Conservation (phyloP, 106 monocot species). For the Alisma plantagoaquatica region DNA sequence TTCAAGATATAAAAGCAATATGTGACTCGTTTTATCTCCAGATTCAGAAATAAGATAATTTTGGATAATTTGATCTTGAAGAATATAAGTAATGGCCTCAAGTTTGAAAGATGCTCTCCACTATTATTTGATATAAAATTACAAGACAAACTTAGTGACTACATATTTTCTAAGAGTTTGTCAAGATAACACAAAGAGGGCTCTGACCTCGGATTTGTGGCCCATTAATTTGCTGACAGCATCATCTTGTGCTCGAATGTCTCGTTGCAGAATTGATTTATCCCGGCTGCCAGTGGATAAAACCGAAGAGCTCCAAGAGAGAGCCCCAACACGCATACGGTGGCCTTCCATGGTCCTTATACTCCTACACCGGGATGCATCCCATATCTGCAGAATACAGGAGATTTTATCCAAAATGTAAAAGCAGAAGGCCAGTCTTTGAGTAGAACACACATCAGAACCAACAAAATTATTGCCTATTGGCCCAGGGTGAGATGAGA, state of each 20-base stretch:
- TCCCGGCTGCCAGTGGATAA: conserved; percentile 97
- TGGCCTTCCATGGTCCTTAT: conserved; percentile 94
- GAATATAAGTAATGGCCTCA: not conserved
- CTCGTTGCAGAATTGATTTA: conserved; percentile 80
- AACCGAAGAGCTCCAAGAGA: conserved; percentile 87
- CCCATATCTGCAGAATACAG: conserved; percentile 95
- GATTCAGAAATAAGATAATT: not conserved
- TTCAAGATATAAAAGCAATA: not conserved
- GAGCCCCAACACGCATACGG: conserved; percentile 69
- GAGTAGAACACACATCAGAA: not conserved
- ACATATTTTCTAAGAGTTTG: too few relatives aligned
- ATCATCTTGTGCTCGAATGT: conserved; percentile 93
- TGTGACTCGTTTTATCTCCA: too few relatives aligned
- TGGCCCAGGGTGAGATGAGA: too few relatives aligned
- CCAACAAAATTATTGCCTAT: too few relatives aligned
- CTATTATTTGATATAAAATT: too few relatives aligned
- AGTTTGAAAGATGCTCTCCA: too few relatives aligned
- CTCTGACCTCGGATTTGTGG: conserved; percentile 93
- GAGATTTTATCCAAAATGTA: too few relatives aligned
- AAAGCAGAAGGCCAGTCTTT: too few relatives aligned
- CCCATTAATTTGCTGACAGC: conserved; percentile 72
- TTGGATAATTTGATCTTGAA: not conserved
- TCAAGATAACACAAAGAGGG: not conserved
- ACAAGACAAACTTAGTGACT: too few relatives aligned
- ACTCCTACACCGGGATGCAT: conserved; percentile 73